Base-by-base conservation (phyloP, 2,329 filamentous ascomycete genomes). In the Penicillium fuscoglaucum region DNA sequence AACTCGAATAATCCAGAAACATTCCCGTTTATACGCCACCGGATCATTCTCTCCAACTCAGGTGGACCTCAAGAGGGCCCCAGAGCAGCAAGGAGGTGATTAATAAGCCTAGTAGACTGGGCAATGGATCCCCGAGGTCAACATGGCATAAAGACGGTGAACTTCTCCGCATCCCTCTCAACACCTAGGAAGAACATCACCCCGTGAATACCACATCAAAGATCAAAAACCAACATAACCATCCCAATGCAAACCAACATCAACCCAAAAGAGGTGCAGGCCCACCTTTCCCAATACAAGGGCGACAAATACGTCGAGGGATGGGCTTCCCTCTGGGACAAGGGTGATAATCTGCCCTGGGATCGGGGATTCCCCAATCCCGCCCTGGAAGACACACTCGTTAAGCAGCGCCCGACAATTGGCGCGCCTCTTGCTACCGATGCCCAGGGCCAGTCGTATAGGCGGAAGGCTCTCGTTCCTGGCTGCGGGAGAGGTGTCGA, bases 401-500 rank as follows among this genome's bases (percentile, higher is more conserved):
- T 74, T 10, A 69, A 77, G 55, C 68, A 70, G 4, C 65, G 62
- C 2, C 67, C 72, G 15, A 68, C 77, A 5, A 66, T 83, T 29
- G 77, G 77, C 3, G 66, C 63, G 1, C 64, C 74, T 5, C 60
- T 74, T 59, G 48, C 71, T 5, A 52, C 58, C 13, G 59, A 67
- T 52, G 61, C 54, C 15, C 59, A 68, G 44, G 63, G 62, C 10
- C 44, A 66, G 26, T 65, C 58, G 33, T 66, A 65, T 40, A 69
- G 76, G 55, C 84, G 83, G 66, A 80, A 78, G 57, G 91, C 88
- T 1, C 79, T 96, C 9, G 88, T 96, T 0, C 90, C 91, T 0
- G 91, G 91, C 6, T 96, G 91, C 74, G 92, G 91, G 0, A 83
- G 84, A 47, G 92, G 91, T 6, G 89, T 95, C 69, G 92, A 96